A percentile compares a stretch with the other conserved stretches of the same genome.
phyloP scores from a whole-genome alignment of 768 basidiomycete species.

The Calocybe indica region DNA sequence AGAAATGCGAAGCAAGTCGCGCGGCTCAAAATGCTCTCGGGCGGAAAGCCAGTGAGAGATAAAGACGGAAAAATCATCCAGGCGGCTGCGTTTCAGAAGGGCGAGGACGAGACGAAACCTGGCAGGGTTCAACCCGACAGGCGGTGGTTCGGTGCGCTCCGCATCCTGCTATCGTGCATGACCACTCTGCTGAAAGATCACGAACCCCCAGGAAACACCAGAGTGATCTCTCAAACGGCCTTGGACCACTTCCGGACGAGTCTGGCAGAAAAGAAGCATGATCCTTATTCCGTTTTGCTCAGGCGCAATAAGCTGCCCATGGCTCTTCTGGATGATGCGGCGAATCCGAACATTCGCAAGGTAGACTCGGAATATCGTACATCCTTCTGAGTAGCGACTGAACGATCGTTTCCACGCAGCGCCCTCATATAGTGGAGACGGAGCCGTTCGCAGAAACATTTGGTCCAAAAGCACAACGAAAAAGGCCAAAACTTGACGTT shows the following conservation, averaged over 20 bases:
- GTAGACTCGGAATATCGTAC: slow-evolving; percentile 19
- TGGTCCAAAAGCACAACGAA: slow-evolving; percentile 93
- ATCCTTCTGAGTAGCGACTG: no score
- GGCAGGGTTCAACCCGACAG: slow-evolving; percentile 94
- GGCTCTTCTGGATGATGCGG: slow-evolving; percentile 88
- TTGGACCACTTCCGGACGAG: slow-evolving; percentile 95
- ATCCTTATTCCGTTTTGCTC: slow-evolving; percentile 93
- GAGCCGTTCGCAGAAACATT: slow-evolving; percentile 95
- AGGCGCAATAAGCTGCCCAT: slow-evolving; percentile 95
- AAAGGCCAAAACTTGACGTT: slow-evolving; percentile 80
- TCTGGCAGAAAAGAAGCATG: slow-evolving; percentile 76
- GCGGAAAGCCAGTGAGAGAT: slow-evolving; percentile 89
- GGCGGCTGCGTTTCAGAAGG: slow-evolving; percentile 93
- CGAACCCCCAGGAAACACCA: slow-evolving; percentile 73
- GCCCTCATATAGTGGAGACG: slow-evolving; percentile 91
- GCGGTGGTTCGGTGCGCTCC: slow-evolving; percentile 87
- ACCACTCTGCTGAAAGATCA: slow-evolving; percentile 6
- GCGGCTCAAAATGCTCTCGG: slow-evolving; percentile 86
- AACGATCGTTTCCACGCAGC: slow-evolving; percentile 32
- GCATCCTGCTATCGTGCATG: slow-evolving; percentile 2
- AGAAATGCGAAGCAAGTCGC: slow-evolving; percentile 87
- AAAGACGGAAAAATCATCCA: slow-evolving; percentile 88
- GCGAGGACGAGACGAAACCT: slow-evolving; percentile 85
- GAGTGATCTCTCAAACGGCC: slow-evolving; percentile 94
- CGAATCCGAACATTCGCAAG: slow-evolving; percentile 76